phyloP scores from a whole-genome alignment of 257 asterid species.

The Solanum virginianum region DNA sequence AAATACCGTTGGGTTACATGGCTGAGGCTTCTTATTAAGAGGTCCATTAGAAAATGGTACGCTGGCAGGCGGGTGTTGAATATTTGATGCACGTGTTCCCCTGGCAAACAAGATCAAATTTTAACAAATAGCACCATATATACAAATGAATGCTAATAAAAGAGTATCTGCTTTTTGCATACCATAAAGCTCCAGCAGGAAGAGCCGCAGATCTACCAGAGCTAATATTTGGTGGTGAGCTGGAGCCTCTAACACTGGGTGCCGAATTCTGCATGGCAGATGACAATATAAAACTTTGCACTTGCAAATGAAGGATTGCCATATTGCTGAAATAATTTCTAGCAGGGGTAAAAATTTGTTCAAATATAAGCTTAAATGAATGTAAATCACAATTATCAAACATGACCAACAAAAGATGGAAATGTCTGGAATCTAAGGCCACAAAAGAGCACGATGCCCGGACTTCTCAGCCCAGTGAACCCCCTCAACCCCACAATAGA shows the following conservation, averaged over 20 bases:
- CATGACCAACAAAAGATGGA: background rate
- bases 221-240: slow-evolving; percentile 74
- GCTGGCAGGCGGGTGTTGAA: slow-evolving; percentile 30
- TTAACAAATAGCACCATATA: background rate
- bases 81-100: slow-evolving; percentile 67
- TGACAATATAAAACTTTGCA: background rate
- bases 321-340: background rate
- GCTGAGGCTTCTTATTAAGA: slow-evolving; percentile 26
- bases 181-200: slow-evolving; percentile 95
- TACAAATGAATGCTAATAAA: background rate
- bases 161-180: background rate
- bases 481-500: background rate
- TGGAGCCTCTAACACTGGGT: slow-evolving; percentile 18
- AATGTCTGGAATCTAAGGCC: background rate
- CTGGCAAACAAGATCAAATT: slow-evolving; percentile 26
- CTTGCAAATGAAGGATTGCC: background rate
- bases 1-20: slow-evolving; percentile 14
- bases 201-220: slow-evolving; percentile 80
- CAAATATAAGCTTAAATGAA: background rate
- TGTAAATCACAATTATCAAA: background rate
- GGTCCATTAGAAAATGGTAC: slow-evolving; percentile 28
- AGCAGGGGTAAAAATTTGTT: background rate
- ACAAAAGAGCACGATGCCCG: background rate
- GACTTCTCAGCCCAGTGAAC: background rate
- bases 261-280: slow-evolving; percentile 24